Evolutionary conservation across 306 rosid genomes (phyloP), one percentile per base, ranked within the genome.

Genomic region (Cucurbita pepo): DNA sequence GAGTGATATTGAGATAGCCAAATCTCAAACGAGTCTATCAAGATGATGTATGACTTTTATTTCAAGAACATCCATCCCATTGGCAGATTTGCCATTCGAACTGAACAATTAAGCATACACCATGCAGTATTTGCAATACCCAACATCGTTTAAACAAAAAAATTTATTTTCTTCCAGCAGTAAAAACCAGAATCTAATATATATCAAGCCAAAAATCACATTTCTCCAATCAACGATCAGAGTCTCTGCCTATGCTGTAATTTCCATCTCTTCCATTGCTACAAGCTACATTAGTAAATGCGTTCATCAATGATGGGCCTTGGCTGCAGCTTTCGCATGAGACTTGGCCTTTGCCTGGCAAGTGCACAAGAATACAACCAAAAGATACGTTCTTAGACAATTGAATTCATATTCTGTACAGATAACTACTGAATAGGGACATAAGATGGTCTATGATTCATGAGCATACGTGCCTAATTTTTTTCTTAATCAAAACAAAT

Each of bases 341-440:
- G 87, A 69, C 79, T 78, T 83, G 36, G 87, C 84, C 84, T 75
- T 80, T 4, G 85, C 82, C 87, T 83, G 78, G 10, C 54, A 18
- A 75, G 34, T 38, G 44, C 56, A 81, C 19, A 16, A 63, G 37
- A 10, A 48, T 47, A 34, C 38, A 72, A 40, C 47, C 45, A 38
- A 69, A 71, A n/a, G 16, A 51, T n/a, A 38, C 16, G 62, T 34
- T 70, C 14, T 69, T 52, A 69, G 45, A 25, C 45, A 30, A 30
- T 30, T 34, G 37, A 5, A n/a, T 34, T 18, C 63, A 34, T 37
- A n/a, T 10, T 51, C 22, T 18, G 54, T 43, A 65, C 16, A 10
- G 5, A 40, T 40, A 40, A 62, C 51, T 18, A 62, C 51, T 18
- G 12, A 63, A 25, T 18, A 69, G 43, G 30, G 34, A 30, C 16